Percentiles rank a stretch among this genome's conserved stretches.
Conservation (phyloP, 2,329 filamentous ascomycete genomes). For the Penicillium rolfsii region DNA sequence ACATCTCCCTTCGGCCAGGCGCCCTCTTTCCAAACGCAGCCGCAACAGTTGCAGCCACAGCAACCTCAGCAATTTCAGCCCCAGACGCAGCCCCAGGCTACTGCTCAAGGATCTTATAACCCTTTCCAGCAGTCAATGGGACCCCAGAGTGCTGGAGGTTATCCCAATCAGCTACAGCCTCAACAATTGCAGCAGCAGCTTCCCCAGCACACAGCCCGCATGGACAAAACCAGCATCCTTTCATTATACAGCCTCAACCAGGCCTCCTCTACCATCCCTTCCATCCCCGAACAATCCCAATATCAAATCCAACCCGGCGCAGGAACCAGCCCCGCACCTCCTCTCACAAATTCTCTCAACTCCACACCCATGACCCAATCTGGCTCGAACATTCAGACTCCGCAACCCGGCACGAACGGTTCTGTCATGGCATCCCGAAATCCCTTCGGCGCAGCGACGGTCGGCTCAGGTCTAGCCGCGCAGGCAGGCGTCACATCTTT, state of each 20-base stretch:
- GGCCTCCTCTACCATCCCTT: slow-evolving; percentile 32
- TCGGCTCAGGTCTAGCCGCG: slow-evolving; percentile 29
- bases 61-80: slow-evolving; percentile 18
- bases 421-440: slow-evolving; percentile 32
- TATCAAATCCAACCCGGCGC: slow-evolving; percentile 27
- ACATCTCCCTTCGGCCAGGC: slow-evolving; percentile 35
- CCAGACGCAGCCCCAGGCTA: slow-evolving; percentile 26
- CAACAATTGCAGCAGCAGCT: slow-evolving; percentile 36
- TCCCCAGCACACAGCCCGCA: slow-evolving; percentile 47
- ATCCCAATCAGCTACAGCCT: slow-evolving; percentile 33
- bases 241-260: slow-evolving; percentile 43
- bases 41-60: slow-evolving; percentile 29
- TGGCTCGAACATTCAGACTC: slow-evolving; percentile 25
- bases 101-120: slow-evolving; percentile 34
- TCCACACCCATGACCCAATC: slow-evolving; percentile 32
- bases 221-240: slow-evolving; percentile 42
- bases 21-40: slow-evolving; percentile 34
- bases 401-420: slow-evolving; percentile 27
- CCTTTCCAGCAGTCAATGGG: slow-evolving; percentile 39
- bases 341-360: slow-evolving; percentile 24
- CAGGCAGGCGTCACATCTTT: slow-evolving; percentile 27
- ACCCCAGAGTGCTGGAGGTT: slow-evolving; percentile 29
- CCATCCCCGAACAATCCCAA: slow-evolving; percentile 39
- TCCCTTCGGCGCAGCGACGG: slow-evolving; percentile 25
- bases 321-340: slow-evolving; percentile 28